Conservation (phyloP, 164 flowering plant species). For the Piper longum region DNA sequence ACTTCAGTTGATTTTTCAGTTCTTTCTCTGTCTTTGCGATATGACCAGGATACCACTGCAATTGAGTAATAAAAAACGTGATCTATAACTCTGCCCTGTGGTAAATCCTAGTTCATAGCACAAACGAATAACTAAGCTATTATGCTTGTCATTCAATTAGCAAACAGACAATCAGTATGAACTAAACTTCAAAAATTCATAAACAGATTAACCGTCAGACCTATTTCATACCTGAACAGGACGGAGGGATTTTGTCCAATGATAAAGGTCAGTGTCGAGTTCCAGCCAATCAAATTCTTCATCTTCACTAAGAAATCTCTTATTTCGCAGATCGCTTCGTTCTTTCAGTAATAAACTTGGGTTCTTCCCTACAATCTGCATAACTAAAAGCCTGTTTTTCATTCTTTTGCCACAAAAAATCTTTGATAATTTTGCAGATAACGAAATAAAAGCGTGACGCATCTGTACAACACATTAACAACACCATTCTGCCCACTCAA, state of each 20-base stretch:
- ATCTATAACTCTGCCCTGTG: too few species aligned
- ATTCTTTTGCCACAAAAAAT: not conserved
- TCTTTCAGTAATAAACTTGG: slow-evolving; percentile 20
- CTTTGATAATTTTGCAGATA: too few species aligned
- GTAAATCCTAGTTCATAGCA: too few species aligned
- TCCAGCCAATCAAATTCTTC: slow-evolving; percentile 53
- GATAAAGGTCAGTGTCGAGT: slow-evolving; percentile 59
- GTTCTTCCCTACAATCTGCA: slow-evolving; percentile 55
- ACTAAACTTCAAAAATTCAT: not conserved
- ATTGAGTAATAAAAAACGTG: slow-evolving; percentile 2
- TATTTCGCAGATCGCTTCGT: slow-evolving; percentile 4
- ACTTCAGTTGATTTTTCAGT: slow-evolving; percentile 77
- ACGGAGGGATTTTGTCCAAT: slow-evolving; percentile 68
- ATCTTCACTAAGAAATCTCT: slow-evolving; percentile 4
- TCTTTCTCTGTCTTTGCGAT: slow-evolving; percentile 90
- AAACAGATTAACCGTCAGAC: slow-evolving; percentile 4
- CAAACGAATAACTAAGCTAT: too few species aligned
- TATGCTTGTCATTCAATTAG: not conserved
- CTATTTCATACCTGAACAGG: slow-evolving; percentile 71
- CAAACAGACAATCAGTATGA: not conserved
- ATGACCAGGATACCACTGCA: slow-evolving; percentile 98
- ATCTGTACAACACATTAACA: too few species aligned
- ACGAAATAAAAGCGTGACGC: too few species aligned
- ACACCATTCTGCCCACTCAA: too few species aligned
- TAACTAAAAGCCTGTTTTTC: not conserved